phyloP scores from a whole-genome alignment of 208 protist genomes.

The Herpetomonas samuelpessoai region DNA sequence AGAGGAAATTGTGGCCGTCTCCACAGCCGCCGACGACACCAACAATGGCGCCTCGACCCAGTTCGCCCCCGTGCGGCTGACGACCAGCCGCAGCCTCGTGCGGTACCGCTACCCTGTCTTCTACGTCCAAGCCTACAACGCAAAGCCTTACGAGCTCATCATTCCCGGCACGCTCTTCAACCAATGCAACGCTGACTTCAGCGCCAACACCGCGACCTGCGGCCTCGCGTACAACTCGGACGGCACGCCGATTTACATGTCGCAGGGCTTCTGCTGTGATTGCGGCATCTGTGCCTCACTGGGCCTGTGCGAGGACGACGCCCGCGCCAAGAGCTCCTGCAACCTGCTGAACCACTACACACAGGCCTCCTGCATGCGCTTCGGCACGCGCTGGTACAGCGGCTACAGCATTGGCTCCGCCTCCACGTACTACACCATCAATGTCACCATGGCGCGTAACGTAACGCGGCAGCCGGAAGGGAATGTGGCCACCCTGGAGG shows the following conservation, averaged over 20 bases:
- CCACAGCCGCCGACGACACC: conserved; percentile 42
- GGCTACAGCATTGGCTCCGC: conserved; percentile 74
- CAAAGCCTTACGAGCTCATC: conserved; percentile 73
- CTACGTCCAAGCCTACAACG: conserved; percentile 84
- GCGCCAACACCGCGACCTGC: conserved; percentile 55
- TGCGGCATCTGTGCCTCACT: conserved; percentile 66
- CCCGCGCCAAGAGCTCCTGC: conserved; percentile 54
- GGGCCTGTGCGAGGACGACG: conserved; percentile 51
- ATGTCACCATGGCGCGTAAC: conserved; percentile 40
- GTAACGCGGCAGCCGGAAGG: not conserved
- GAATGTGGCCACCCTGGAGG: not conserved
- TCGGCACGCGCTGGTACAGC: conserved; percentile 71
- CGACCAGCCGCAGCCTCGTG: conserved; percentile 54
- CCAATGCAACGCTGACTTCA: conserved; percentile 59
- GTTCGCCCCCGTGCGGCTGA: conserved; percentile 63
- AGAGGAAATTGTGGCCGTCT: conserved; percentile 67
- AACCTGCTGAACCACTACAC: conserved; percentile 52
- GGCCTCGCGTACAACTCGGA: conserved; percentile 40
- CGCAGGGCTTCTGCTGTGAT: conserved; percentile 85
- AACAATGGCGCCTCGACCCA: conserved; percentile 19
- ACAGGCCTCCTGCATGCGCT: conserved; percentile 81
- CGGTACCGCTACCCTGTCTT: conserved; percentile 80
- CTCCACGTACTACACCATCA: conserved; percentile 56
- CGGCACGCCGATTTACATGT: conserved; percentile 61
- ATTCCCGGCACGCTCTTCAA: conserved; percentile 41